phyloP scores from a whole-genome alignment of 2,329 filamentous ascomycete genomes.

The Aspergillus pseudoglaucus region DNA sequence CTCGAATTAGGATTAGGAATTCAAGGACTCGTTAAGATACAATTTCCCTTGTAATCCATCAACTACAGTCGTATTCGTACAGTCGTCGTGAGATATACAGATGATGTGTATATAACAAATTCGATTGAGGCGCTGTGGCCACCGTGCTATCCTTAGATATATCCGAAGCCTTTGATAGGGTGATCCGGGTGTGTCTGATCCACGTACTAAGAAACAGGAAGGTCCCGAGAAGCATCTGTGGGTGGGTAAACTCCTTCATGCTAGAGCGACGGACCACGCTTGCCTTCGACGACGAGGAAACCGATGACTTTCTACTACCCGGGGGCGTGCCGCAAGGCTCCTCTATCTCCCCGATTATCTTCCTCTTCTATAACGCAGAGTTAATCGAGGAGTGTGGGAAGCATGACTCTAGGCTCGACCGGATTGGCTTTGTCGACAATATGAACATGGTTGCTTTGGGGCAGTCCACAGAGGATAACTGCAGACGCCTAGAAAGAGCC shows the following conservation, averaged over 20 bases:
- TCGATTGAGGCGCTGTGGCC: background rate
- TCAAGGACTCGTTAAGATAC: no score
- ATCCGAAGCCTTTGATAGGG: background rate
- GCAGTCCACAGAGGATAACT: background rate
- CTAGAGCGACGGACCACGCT: background rate
- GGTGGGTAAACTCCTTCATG: constrained; percentile 1
- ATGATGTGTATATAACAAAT: no score
- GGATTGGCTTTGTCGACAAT: constrained; percentile 8
- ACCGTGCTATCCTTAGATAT: background rate
- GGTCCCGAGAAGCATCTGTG: background rate
- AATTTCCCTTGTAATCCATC: no score
- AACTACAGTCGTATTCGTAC: no score
- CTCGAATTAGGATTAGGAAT: no score
- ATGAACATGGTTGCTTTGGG: constrained; percentile 1
- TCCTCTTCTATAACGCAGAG: constrained; percentile 21
- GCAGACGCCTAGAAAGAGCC: background rate
- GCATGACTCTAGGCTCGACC: background rate
- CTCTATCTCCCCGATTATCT: constrained; percentile 19
- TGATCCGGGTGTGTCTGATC: background rate
- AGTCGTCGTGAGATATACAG: no score
- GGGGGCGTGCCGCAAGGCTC: constrained; percentile 19
- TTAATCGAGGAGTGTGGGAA: constrained; percentile 11
- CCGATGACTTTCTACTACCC: background rate
- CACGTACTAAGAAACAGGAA: background rate
- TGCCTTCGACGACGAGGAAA: background rate